Conservation (phyloP, 805 yeast species). For the Candida pini region DNA sequence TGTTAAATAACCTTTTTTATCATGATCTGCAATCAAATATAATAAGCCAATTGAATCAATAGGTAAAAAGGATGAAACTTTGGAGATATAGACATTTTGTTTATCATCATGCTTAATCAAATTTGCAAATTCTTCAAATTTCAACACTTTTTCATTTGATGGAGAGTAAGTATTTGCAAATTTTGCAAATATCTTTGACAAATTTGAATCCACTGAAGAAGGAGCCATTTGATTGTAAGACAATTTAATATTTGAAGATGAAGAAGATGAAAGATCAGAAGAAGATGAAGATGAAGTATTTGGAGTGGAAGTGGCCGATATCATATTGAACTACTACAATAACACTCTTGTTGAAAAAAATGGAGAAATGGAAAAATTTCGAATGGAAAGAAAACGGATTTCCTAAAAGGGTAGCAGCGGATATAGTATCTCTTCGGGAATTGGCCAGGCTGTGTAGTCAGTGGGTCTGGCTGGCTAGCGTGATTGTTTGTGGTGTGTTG, state of each 20-base stretch:
- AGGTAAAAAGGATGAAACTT: constrained; percentile 33
- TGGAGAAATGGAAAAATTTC: too few species aligned
- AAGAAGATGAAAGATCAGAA: constrained; percentile 1
- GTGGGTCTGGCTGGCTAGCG: too few species aligned
- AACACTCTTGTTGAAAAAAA: too few species aligned
- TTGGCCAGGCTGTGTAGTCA: too few species aligned
- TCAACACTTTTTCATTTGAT: constrained; percentile 27
- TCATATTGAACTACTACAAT: too few species aligned
- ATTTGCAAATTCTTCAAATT: constrained; percentile 35
- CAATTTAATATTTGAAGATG: constrained; percentile 1
- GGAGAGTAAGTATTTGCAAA: constrained; percentile 34
- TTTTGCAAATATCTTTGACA: constrained; percentile 35
- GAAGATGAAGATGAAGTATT: background rate
- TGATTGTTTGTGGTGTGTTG: too few species aligned
- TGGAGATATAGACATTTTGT: constrained; percentile 14
- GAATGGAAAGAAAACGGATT: too few species aligned
- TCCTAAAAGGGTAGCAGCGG: too few species aligned
- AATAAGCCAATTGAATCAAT: constrained; percentile 63
- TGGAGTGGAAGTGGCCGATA: background rate
- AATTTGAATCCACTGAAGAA: constrained; percentile 12
- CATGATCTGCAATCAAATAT: constrained; percentile 74
- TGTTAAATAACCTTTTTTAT: constrained; percentile 51
- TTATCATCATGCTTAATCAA: constrained; percentile 43
- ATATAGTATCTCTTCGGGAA: too few species aligned
- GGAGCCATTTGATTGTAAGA: too few species aligned